phyloP scores from a whole-genome alignment of 1,284 basidiomycete genomes.

The Leccinum discolor region DNA sequence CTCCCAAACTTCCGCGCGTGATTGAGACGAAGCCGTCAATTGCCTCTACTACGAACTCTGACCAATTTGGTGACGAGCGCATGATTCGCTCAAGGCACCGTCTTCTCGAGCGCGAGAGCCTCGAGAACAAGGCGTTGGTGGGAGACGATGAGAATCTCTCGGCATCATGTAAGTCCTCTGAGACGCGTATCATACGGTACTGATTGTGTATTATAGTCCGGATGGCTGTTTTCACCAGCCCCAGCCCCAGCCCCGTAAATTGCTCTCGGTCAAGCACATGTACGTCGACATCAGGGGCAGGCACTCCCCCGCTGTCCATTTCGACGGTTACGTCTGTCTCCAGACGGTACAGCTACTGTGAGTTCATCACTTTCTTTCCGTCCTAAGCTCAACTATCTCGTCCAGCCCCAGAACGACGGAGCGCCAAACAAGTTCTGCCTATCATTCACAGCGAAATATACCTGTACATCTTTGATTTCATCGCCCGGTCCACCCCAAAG shows the following conservation, averaged over 20 bases:
- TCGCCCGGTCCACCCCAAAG: neutral
- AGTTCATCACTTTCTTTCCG: no score
- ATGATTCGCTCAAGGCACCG: conserved; percentile 68
- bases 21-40: conserved; percentile 58
- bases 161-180: conserved; percentile 47
- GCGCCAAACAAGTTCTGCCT: neutral
- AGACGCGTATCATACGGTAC: neutral
- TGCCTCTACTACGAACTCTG: conserved; percentile 54
- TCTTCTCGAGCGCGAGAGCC: conserved; percentile 62
- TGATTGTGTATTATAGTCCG: conserved; percentile 36
- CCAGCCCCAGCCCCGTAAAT: conserved; percentile 47
- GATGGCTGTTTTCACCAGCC: conserved; percentile 51
- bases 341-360: no score
- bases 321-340: conserved; percentile 39
- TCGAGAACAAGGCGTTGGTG: conserved; percentile 58
- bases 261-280: conserved; percentile 69
- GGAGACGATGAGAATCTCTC: conserved; percentile 66
- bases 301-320: no score
- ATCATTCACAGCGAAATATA: neutral
- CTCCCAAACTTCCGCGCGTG: conserved; percentile 45
- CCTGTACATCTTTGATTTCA: neutral
- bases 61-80: conserved; percentile 62
- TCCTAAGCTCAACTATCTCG: no score
- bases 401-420: no score
- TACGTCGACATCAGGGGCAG: conserved; percentile 57